These are phyloP conservation scores for Andrographis paniculata DNA, from an alignment of 305 asterid species.

Conservation along the genomic window DNA sequence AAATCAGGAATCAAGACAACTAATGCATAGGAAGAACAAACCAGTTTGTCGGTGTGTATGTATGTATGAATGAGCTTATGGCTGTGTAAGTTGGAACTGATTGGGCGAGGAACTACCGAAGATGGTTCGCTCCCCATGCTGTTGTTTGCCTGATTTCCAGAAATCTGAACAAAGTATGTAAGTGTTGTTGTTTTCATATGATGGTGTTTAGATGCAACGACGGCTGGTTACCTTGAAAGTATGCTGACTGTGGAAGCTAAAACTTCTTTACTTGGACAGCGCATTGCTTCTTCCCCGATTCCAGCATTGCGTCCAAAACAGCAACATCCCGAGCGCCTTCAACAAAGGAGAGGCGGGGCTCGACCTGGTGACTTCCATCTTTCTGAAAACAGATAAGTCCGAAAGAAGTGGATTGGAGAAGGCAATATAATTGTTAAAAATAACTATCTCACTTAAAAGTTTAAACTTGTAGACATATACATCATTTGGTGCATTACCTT, in stretches of 20 bases:
- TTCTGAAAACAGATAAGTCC: constrained; percentile 30
- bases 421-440: background rate
- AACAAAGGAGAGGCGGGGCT: constrained; percentile 51
- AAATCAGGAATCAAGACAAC: background rate
- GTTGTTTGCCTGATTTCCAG: no score
- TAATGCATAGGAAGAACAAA: background rate
- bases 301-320: constrained; percentile 87
- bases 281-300: constrained; percentile 65
- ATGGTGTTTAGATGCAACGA: no score
- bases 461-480: background rate
- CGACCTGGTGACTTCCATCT: constrained; percentile 37
- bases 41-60: background rate
- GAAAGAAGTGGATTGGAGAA: background rate
- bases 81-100: background rate
- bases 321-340: constrained; percentile 90
- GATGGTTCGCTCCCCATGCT: no score
- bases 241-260: constrained; percentile 16
- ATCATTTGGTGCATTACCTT: constrained; percentile 32
- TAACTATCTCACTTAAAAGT: no score
- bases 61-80: no score
- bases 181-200: background rate
- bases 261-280: constrained; percentile 43
- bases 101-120: no score
- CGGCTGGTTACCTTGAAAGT: constrained; percentile 8
- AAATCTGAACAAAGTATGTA: background rate